phyloP scores from a whole-genome alignment of 257 asterid species.

The Ligustrum vulgare region DNA sequence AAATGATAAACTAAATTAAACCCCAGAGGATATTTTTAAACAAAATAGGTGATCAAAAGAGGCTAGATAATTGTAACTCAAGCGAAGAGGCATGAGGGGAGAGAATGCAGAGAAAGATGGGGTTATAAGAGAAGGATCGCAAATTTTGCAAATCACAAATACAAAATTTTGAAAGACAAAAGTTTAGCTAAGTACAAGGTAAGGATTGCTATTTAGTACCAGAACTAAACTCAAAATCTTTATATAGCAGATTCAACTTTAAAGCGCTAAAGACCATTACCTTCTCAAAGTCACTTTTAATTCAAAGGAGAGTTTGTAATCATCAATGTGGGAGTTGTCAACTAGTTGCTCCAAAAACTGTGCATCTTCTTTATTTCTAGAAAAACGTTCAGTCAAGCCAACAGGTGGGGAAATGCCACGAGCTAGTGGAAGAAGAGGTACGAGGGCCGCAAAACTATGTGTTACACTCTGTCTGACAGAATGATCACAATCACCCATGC shows the following conservation, averaged over 20 bases:
- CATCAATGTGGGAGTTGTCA: constrained; percentile 95
- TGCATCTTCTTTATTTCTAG: constrained; percentile 87
- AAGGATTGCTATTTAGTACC: background rate
- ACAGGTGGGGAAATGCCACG: constrained; percentile 80
- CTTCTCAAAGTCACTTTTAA: constrained; percentile 88
- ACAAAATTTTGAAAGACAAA: background rate
- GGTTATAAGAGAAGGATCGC: background rate
- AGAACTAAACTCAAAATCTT: background rate
- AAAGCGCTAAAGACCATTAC: constrained; percentile 31
- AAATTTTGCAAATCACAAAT: background rate
- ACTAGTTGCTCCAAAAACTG: constrained; percentile 94
- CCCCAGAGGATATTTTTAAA: background rate
- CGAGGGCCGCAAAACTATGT: constrained; percentile 95
- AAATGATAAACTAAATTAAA: background rate
- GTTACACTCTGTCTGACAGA: constrained; percentile 99
- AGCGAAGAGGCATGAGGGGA: background rate
- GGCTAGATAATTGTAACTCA: background rate
- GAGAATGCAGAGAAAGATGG: background rate
- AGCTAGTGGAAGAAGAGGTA: constrained; percentile 95
- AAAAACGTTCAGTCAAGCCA: constrained; percentile 73
- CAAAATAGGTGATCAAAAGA: background rate
- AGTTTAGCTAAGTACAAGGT: background rate
- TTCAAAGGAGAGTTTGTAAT: constrained; percentile 83
- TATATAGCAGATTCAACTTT: background rate
- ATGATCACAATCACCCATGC: constrained; percentile 93